These are phyloP conservation scores for Neurospora intermedia DNA, from an alignment of 495 filamentous ascomycete genomes.

Conservation along the genomic window DNA sequence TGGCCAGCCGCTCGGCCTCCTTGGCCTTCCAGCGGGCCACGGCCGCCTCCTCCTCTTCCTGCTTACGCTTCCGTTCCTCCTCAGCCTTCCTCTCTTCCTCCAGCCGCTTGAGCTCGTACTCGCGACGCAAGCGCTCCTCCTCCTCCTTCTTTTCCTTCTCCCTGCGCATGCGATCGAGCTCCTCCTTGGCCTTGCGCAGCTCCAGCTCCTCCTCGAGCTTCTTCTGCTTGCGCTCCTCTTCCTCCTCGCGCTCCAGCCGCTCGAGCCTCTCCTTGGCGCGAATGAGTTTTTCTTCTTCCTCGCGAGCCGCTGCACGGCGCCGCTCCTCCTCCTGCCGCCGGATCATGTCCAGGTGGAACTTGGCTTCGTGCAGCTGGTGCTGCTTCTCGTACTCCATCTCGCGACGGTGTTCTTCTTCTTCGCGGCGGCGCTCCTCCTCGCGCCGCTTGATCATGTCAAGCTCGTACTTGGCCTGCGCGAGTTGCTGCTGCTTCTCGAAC, in stretches of 20 bases:
- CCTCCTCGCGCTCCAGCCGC: constrained; percentile 20
- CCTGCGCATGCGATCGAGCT: constrained; percentile 31
- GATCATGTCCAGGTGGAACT: constrained; percentile 33
- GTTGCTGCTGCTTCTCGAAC: constrained; percentile 11
- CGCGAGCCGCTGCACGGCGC: constrained; percentile 20
- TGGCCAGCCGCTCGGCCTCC: constrained; percentile 37
- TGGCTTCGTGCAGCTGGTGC: constrained; percentile 22
- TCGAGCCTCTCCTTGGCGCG: constrained; percentile 13
- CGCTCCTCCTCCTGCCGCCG: constrained; percentile 27
- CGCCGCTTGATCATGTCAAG: constrained; percentile 30
- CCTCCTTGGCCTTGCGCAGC: constrained; percentile 34
- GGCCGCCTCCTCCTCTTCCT: constrained; percentile 45
- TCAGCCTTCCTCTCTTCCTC: constrained; percentile 40
- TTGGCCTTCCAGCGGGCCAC: constrained; percentile 46
- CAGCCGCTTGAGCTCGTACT: constrained; percentile 47
- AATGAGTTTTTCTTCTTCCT: constrained; percentile 26
- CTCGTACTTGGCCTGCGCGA: constrained; percentile 27
- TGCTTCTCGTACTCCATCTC: constrained; percentile 17
- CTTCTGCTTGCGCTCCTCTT: constrained; percentile 32
- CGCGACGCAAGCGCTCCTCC: constrained; percentile 36
- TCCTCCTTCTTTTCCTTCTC: constrained; percentile 36
- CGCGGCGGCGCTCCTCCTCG: constrained; percentile 14
- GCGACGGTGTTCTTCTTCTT: constrained; percentile 4
- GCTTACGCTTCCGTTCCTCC: constrained; percentile 32
- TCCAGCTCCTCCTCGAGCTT: constrained; percentile 30